Evolutionary conservation across 2,329 filamentous ascomycete genomes (phyloP), one percentile per base, ranked within the genome.

Genomic region (Drechslerella dactyloides): DNA sequence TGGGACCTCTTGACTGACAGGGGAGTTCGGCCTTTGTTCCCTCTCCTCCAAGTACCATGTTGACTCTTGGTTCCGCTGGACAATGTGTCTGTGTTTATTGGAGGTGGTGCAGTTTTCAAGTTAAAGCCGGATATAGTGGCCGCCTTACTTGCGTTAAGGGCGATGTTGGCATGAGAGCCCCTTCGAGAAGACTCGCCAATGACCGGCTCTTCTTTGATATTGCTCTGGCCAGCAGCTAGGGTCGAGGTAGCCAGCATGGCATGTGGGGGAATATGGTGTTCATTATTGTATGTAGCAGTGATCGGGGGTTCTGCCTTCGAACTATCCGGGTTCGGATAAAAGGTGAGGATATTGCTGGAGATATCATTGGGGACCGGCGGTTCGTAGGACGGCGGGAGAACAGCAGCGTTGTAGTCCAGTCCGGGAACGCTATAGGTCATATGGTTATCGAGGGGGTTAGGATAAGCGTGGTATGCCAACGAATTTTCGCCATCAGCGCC

Each of bases 1-100:
- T 75, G 63, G 35, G 76, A 77, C 65, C 76, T 66, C 68, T 77
- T 77, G 50, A 76, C 75, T 37, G 75, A 73, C 10, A 72, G 27
- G 10, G 60, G 68, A 27, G 68, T 72, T 24, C 68, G 54, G n/a
- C 59, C 68, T 33, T 72, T 72, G 15, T 72, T 72, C 21, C 68
- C 68, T 44, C 68, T 60, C 42, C 68, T 72, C 68, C 68, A 72
- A 19, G 68, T 72, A 23, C 53, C 53, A 42, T 72, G 68, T 37
- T 72, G 68, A 17, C 68, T 72, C 21, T 72, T 72, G 5, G 68
- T 65, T 37, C 68, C 68, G 21, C 68, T 30, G 11, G 54, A 24
- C 44, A 57, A 56, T 6, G 60, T 64, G n/a, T 72, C 68, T 17
- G 60, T 72, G n/a, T 72, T 72, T 51, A 72, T 72, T 8, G 68